Evolutionary conservation across 2,329 filamentous ascomycete genomes (phyloP).

Genomic region (Boeremia lycopersici): DNA sequence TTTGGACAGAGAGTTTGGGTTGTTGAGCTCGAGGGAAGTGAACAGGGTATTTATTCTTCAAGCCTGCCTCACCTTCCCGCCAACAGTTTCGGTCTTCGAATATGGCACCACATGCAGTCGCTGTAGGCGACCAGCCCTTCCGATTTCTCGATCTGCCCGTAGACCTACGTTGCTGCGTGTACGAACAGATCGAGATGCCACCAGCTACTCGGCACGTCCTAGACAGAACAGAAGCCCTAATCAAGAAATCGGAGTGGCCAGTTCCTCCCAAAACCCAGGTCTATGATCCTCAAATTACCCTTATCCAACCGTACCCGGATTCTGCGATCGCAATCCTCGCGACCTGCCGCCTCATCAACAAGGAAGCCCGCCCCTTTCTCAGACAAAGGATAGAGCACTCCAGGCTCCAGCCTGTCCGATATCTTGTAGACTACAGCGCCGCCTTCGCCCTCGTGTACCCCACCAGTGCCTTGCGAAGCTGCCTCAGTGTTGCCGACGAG

Average conservation of each 20-base stretch:
- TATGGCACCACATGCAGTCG: constrained; percentile 9
- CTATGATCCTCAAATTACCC: constrained; percentile 10
- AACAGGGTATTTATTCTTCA: not conserved
- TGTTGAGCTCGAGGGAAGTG: no score
- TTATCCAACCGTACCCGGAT: not conserved
- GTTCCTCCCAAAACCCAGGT: constrained; percentile 8
- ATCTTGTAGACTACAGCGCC: no score
- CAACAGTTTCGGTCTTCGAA: not conserved
- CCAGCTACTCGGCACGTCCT: constrained; percentile 13
- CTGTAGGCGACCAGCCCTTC: constrained; percentile 4
- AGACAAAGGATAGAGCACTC: no score
- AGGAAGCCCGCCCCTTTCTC: constrained; percentile 6
- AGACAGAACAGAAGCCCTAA: constrained; percentile 7
- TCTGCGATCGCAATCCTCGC: no score
- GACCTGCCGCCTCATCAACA: constrained; percentile 1
- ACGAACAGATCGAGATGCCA: constrained; percentile 10
- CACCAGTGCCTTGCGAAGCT: no score
- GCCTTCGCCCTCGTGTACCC: no score
- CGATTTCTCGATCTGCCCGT: constrained; percentile 18
- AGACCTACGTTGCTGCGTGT: constrained; percentile 18
- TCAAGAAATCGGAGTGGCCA: constrained; percentile 9
- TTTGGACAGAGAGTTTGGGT: no score
- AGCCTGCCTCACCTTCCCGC: not conserved
- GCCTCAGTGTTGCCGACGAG: no score
- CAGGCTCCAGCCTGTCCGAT: no score